Conservation (phyloP, 164 flowering plant species). For the Stephania cephalantha region DNA sequence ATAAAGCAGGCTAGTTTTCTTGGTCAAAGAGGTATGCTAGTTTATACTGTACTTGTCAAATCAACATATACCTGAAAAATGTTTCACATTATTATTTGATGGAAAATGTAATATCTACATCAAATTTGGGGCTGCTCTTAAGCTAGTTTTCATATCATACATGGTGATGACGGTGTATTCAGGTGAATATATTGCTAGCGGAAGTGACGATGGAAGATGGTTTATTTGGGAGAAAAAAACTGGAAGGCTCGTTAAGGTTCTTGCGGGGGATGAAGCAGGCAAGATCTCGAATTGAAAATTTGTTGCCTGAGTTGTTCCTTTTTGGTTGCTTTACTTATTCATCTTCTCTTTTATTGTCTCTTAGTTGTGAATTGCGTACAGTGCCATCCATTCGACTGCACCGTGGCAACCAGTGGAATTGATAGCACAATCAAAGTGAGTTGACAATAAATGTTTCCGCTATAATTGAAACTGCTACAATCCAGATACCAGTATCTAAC, state of each 20-base stretch:
- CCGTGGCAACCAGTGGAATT: conserved; percentile 92
- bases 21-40: conserved; percentile 65
- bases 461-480: not conserved
- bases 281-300: conserved; percentile 10
- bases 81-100: too few species aligned
- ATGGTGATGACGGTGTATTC: conserved; percentile 6
- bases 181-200: conserved; percentile 92
- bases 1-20: conserved; percentile 97
- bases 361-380: conserved; percentile 95
- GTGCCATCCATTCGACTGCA: conserved; percentile 86
- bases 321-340: not conserved
- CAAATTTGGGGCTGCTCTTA: not conserved
- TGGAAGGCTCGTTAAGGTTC: conserved; percentile 88
- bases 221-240: conserved; percentile 96
- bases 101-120: not conserved
- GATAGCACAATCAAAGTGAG: conserved; percentile 86
- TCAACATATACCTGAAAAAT: not conserved
- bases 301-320: not conserved
- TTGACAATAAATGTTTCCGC: not conserved
- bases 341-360: conserved; percentile 15
- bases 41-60: not conserved
- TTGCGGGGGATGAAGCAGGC: conserved; percentile 92
- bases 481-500: conserved; percentile 8
- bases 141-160: not conserved
- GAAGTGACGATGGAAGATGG: conserved; percentile 99